These are phyloP conservation scores for Antitrichia curtipendula DNA, from an alignment of 225 moss, liverwort and hornwort species.

Conservation along the genomic window DNA sequence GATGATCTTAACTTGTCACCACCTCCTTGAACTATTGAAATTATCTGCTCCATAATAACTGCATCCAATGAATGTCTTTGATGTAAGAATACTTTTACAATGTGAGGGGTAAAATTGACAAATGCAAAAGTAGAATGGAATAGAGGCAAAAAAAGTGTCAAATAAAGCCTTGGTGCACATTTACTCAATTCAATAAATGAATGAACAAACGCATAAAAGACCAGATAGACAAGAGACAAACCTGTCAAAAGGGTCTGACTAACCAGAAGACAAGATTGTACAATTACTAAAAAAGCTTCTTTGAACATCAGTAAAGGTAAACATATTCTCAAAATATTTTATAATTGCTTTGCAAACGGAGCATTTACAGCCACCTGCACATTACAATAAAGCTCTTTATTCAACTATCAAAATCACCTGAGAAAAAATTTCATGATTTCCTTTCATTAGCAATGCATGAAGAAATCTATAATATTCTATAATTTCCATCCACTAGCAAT, in stretches of 20 bases:
- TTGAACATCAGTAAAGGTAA: slow-evolving; percentile 28
- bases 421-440: neutral
- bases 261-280: slow-evolving; percentile 38
- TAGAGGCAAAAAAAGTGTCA: neutral
- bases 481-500: neutral
- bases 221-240: neutral
- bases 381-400: neutral
- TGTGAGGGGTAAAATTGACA: too few relatives aligned
- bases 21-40: too few relatives aligned
- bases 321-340: slow-evolving; percentile 35
- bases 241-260: slow-evolving; percentile 48
- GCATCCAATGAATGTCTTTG: too few relatives aligned
- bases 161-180: neutral
- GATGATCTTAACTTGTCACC: too few relatives aligned
- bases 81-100: too few relatives aligned
- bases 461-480: neutral
- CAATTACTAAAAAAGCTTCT: slow-evolving; percentile 30
- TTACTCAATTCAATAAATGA: neutral
- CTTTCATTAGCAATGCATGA: neutral
- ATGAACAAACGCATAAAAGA: neutral
- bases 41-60: too few relatives aligned
- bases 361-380: slow-evolving; percentile 42
- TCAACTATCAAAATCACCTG: neutral
- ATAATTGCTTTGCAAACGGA: slow-evolving; percentile 35
- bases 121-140: neutral